Conservation (phyloP, 371 early-diverging fungal species). For the Syncephalastrum contaminatum region DNA sequence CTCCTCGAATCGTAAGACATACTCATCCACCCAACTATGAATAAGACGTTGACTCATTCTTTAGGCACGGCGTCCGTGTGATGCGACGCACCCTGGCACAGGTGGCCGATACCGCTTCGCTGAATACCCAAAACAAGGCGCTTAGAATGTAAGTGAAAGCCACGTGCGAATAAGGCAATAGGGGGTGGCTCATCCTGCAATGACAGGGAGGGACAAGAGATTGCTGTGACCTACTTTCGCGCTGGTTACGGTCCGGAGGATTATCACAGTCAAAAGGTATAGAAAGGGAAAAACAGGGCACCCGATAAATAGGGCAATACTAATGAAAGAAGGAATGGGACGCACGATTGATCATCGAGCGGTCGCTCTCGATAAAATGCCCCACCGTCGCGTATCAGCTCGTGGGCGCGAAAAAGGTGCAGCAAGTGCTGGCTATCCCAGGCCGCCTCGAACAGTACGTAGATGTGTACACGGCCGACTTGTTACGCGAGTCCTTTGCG, state of each 20-base stretch:
- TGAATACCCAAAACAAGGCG: conserved; percentile 56
- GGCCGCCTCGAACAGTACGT: conserved; percentile 78
- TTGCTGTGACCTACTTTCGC: conserved; percentile 91
- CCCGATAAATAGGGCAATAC: background rate
- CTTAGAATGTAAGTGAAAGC: conserved; percentile 54
- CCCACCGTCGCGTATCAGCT: conserved; percentile 92
- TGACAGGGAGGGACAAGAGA: conserved; percentile 66
- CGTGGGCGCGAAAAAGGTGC: conserved; percentile 95
- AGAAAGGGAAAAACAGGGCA: background rate
- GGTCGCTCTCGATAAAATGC: conserved; percentile 83
- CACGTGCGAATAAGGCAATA: background rate
- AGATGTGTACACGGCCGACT: conserved; percentile 51
- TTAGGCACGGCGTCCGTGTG: conserved; percentile 65
- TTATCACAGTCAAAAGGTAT: conserved; percentile 69
- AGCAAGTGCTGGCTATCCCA: conserved; percentile 86
- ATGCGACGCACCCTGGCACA: conserved; percentile 71
- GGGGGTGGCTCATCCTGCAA: background rate
- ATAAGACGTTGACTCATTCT: background rate
- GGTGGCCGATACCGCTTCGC: conserved; percentile 50
- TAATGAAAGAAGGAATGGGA: conserved; percentile 71
- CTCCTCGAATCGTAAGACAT: conserved; percentile 71
- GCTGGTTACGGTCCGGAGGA: conserved; percentile 93
- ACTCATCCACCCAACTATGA: background rate
- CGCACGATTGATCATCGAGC: conserved; percentile 80
- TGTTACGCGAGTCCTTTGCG: conserved; percentile 79